Percentiles rank a stretch among this genome's conserved stretches.
phyloP scores from a whole-genome alignment of 352 stramenopile genomes.

The Phytopythium aichiense region DNA sequence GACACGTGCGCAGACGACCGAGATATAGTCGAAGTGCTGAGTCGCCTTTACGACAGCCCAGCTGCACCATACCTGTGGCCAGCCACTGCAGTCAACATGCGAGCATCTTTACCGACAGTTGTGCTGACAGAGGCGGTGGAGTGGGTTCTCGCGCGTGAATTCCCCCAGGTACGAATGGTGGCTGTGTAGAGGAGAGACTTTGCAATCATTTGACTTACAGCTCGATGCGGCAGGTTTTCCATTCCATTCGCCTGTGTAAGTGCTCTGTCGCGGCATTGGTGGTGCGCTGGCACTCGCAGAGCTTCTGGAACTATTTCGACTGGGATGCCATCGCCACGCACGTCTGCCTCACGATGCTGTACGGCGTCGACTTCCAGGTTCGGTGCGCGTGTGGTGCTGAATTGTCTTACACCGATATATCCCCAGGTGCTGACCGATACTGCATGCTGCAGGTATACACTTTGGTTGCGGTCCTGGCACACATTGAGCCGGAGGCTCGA shows the following conservation, averaged over 20 bases:
- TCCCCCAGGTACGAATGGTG: constrained; percentile 32
- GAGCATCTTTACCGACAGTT: background rate
- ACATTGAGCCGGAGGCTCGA: constrained; percentile 41
- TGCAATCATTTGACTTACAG: background rate
- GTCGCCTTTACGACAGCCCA: constrained; percentile 19
- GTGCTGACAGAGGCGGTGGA: constrained; percentile 38
- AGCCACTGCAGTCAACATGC: background rate
- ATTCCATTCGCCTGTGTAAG: constrained; percentile 32
- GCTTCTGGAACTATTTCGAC: constrained; percentile 70
- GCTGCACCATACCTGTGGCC: constrained; percentile 37
- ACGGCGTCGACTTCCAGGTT: constrained; percentile 61
- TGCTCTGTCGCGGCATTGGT: constrained; percentile 45
- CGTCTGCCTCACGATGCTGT: constrained; percentile 47
- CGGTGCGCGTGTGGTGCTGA: background rate
- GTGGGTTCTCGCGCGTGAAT: constrained; percentile 41
- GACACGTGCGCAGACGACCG: constrained; percentile 21
- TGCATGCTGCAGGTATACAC: constrained; percentile 34
- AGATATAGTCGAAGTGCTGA: constrained; percentile 31
- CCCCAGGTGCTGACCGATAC: background rate
- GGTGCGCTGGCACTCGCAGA: constrained; percentile 47
- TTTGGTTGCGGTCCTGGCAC: constrained; percentile 38
- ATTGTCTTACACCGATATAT: background rate
- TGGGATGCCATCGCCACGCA: constrained; percentile 56
- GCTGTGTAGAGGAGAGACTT: background rate
- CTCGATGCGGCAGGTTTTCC: constrained; percentile 28